These are phyloP conservation scores for Chalciporus chontae DNA, from an alignment of 768 basidiomycete genomes.

Conservation along the genomic window DNA sequence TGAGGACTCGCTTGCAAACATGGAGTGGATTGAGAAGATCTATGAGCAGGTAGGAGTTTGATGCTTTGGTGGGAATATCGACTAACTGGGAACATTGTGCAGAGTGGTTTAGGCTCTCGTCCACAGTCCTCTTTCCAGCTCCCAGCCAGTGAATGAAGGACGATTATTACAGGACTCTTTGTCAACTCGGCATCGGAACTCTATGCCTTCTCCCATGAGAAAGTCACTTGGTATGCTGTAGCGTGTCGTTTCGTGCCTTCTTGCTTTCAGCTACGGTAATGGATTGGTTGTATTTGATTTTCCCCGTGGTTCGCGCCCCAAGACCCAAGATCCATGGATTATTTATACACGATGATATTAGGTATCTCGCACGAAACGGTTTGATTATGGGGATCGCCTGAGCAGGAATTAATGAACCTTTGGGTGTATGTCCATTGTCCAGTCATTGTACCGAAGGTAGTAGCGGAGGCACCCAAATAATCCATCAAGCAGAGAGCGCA, in stretches of 20 bases:
- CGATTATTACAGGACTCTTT: neutral
- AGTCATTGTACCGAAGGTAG: no score
- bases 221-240: neutral
- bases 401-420: no score
- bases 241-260: neutral
- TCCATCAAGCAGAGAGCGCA: no score
- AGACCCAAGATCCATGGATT: no score
- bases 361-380: no score
- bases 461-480: no score
- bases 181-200: neutral
- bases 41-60: slow-evolving; percentile 44
- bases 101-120: slow-evolving; percentile 34
- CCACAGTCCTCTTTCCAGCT: slow-evolving; percentile 30
- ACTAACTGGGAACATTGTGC: neutral
- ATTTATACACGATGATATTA: no score
- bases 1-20: slow-evolving; percentile 54
- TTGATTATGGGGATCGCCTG: no score
- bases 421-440: no score
- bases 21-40: slow-evolving; percentile 55
- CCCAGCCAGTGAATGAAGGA: slow-evolving; percentile 4
- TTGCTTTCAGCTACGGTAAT: neutral
- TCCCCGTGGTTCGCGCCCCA: no score
- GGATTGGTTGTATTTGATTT: neutral
- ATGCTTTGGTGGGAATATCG: neutral
- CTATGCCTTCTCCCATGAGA: neutral